Evolutionary conservation across 2,329 filamentous ascomycete genomes (phyloP), one percentile per base, ranked within the genome.

Genomic region (Talaromyces sp.): DNA sequence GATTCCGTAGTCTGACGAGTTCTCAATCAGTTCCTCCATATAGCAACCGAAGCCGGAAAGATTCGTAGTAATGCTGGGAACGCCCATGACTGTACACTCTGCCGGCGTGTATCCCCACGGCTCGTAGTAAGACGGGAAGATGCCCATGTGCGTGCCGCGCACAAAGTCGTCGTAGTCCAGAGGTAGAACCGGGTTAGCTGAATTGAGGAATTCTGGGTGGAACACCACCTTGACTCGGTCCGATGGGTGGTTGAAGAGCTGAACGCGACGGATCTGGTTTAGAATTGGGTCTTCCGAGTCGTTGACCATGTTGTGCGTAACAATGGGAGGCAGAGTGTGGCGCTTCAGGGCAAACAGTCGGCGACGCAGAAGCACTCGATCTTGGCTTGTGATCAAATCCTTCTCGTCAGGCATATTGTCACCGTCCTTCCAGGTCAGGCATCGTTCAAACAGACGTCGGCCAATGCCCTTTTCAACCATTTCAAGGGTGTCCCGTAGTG

Each of bases 91-190:
- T 0, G 95, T 98, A 78, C 95, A 99, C 77, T 98, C 95, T 58
- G 95, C 94, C 0, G 94, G 95, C 2, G 95, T 99, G 78, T 99
- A 99, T 53, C 95, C 95, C 95, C 95, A 99, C 8, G 95, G 95
- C 80, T 99, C 95, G 76, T 99, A 99, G 85, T 98, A 98, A 2
- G 95, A 98, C 28, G 94, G 85, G 79, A 99, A 99, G 61, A 99
- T 87, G 70, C 95, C 95, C 72, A 99, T 81, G 77, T 99, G 94
- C 47, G 94, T 98, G 66, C 95, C 95, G 60, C 95, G 91, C 52
- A 99, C 95, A 73, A 99, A 99, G 76, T 99, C 95, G 72, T 99
- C 95, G 71, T 99, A 98, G 79, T 98, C 95, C 72, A 99, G 84
- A 18, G 95, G 93, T 36, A 99, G 83, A 2, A 99, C 93, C 0